phyloP scores from a whole-genome alignment of 1,284 basidiomycete species.

The Sanghuangporus weigelae region DNA sequence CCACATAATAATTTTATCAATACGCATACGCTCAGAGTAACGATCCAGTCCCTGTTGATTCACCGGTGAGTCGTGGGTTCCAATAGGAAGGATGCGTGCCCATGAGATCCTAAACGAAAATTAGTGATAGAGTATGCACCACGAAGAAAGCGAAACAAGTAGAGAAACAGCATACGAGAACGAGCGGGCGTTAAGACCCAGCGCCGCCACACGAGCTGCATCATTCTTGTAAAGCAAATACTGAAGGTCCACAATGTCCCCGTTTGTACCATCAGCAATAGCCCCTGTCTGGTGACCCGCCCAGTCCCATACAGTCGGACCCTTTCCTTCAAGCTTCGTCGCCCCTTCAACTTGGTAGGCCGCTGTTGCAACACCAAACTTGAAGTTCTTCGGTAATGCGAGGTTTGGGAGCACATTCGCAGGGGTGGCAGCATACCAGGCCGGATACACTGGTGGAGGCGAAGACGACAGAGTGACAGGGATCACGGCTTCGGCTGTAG shows the following conservation, averaged over 20 bases:
- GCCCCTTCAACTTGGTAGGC: slow-evolving; percentile 48
- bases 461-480: slow-evolving; percentile 37
- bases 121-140: not conserved
- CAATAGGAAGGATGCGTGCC: slow-evolving; percentile 45
- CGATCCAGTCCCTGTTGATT: slow-evolving; percentile 40
- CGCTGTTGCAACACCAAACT: slow-evolving; percentile 44
- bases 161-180: slow-evolving; percentile 36
- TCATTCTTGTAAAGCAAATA: slow-evolving; percentile 47
- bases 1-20: not conserved
- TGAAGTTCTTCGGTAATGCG: slow-evolving; percentile 38
- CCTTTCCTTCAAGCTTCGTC: slow-evolving; percentile 42
- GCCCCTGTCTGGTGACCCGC: slow-evolving; percentile 33
- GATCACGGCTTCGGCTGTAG: slow-evolving; percentile 33
- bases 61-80: slow-evolving; percentile 39
- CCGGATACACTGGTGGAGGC: slow-evolving; percentile 39
- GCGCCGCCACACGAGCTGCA: slow-evolving; percentile 38
- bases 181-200: slow-evolving; percentile 46
- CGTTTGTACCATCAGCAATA: slow-evolving; percentile 12
- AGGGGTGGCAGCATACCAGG: slow-evolving; percentile 38
- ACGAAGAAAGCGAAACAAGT: not conserved
- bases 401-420: slow-evolving; percentile 35
- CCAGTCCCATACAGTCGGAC: slow-evolving; percentile 46
- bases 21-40: slow-evolving; percentile 37
- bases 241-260: slow-evolving; percentile 40
- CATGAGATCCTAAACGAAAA: slow-evolving; percentile 35